phyloP scores from a whole-genome alignment of 2,329 filamentous ascomycete genomes.

The Sarocladium brachiariae region DNA sequence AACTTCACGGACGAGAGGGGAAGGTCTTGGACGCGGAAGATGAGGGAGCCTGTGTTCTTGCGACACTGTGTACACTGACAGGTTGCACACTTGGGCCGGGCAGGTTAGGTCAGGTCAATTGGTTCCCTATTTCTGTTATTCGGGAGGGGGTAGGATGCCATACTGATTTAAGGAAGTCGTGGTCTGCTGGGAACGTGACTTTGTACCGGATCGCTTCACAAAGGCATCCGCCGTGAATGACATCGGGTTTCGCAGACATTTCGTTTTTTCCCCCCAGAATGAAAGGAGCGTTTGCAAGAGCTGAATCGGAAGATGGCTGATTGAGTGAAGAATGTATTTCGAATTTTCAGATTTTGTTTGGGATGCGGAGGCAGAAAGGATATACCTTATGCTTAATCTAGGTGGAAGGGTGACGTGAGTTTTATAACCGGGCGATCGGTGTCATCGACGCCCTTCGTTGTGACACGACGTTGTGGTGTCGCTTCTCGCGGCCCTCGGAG shows the following conservation, averaged over 20 bases:
- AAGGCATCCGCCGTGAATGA: slow-evolving; percentile 44
- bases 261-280: too few species aligned
- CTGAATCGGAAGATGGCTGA: too few species aligned
- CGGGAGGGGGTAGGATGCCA: slow-evolving; percentile 6
- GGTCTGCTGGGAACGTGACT: slow-evolving; percentile 36
- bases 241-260: slow-evolving; percentile 17
- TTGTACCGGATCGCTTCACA: slow-evolving; percentile 43
- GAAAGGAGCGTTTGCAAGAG: too few species aligned
- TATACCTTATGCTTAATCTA: too few species aligned
- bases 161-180: slow-evolving; percentile 35
- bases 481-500: not conserved
- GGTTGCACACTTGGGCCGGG: slow-evolving; percentile 28
- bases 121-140: not conserved
- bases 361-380: too few species aligned
- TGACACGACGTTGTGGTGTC: not conserved
- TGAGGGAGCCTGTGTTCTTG: slow-evolving; percentile 40
- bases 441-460: slow-evolving; percentile 24
- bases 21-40: slow-evolving; percentile 34
- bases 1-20: slow-evolving; percentile 28
- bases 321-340: too few species aligned
- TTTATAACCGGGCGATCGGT: slow-evolving; percentile 12
- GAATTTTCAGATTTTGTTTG: too few species aligned
- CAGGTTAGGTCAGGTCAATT: not conserved
- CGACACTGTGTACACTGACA: slow-evolving; percentile 53
- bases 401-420: too few species aligned